A percentile compares a stretch with the other conserved stretches of the same genome.
Evolutionary conservation across 2,329 filamentous ascomycete species (phyloP).

Genomic region (Stagonosporopsis vannaccii): DNA sequence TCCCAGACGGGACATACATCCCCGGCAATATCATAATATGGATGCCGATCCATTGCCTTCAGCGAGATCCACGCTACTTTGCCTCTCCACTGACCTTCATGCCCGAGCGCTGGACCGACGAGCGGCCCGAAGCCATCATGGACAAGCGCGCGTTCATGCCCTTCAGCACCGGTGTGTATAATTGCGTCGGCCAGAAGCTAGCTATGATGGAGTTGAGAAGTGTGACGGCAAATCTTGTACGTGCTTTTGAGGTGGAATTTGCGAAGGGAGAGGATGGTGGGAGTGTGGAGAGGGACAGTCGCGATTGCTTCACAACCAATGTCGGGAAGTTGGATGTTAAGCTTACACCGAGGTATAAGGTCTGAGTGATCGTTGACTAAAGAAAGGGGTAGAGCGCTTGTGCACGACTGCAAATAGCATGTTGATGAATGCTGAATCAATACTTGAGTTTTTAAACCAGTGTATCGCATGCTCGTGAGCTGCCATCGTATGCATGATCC

Average conservation of each 20-base stretch:
- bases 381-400: background rate
- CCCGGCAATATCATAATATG: constrained; percentile 39
- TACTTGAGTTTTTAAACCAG: too few relatives aligned
- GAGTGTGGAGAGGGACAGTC: constrained; percentile 27
- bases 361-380: background rate
- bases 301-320: constrained; percentile 41
- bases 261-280: constrained; percentile 36
- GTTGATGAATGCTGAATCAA: background rate
- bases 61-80: constrained; percentile 41
- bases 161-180: constrained; percentile 71
- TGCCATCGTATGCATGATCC: too few relatives aligned
- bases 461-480: too few relatives aligned
- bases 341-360: constrained; percentile 15
- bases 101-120: constrained; percentile 42
- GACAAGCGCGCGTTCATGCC: constrained; percentile 70
- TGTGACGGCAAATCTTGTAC: constrained; percentile 66
- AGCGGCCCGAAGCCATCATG: constrained; percentile 27
- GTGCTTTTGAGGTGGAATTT: constrained; percentile 63
- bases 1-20: constrained; percentile 40
- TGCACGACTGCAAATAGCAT: background rate
- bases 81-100: constrained; percentile 33
- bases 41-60: constrained; percentile 42
- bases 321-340: constrained; percentile 41
- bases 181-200: constrained; percentile 73
- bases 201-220: constrained; percentile 71